These are phyloP conservation scores for Chaetomium olivaceum DNA, from an alignment of 2,329 filamentous ascomycete genomes.

Conservation along the genomic window DNA sequence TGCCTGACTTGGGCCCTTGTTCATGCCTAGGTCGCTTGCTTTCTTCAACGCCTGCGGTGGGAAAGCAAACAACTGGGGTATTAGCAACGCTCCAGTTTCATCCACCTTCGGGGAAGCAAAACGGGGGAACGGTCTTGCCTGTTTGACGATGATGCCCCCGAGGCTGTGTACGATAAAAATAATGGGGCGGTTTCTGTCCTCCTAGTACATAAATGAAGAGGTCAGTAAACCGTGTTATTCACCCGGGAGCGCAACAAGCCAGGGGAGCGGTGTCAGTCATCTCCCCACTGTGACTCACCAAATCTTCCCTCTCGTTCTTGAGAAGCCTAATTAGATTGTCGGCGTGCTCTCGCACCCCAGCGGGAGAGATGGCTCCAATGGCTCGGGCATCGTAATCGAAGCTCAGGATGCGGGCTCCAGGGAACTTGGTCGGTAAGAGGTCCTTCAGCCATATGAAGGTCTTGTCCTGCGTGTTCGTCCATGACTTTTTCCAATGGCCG, in stretches of 20 bases:
- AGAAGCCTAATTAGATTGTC: not conserved
- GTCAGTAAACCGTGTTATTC: not conserved
- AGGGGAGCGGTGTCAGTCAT: not conserved
- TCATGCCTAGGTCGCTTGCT: not conserved
- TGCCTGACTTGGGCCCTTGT: not conserved
- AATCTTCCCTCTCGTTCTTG: not conserved
- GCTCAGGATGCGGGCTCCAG: constrained; percentile 13
- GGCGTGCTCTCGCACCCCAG: not conserved
- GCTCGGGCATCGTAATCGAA: constrained; percentile 20
- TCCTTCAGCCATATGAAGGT: constrained; percentile 11
- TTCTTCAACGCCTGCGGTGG: not conserved
- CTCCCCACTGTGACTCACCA: not conserved
- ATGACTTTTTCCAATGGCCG: constrained; percentile 12
- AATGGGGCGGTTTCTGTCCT: constrained; percentile 11
- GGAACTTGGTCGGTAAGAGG: constrained; percentile 11
- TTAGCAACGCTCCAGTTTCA: not conserved
- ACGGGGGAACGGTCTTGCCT: constrained; percentile 4
- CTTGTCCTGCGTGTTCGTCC: not conserved
- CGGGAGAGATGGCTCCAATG: not conserved
- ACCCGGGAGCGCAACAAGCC: not conserved
- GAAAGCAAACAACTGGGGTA: not conserved
- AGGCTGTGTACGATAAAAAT: constrained; percentile 27
- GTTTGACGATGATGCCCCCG: constrained; percentile 27
- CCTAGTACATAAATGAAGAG: not conserved
- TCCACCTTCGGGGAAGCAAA: no score